Percentiles rank a stretch among this genome's conserved stretches.
Conservation (phyloP, 169 alveolate species). For the Plasmodium relictum region DNA sequence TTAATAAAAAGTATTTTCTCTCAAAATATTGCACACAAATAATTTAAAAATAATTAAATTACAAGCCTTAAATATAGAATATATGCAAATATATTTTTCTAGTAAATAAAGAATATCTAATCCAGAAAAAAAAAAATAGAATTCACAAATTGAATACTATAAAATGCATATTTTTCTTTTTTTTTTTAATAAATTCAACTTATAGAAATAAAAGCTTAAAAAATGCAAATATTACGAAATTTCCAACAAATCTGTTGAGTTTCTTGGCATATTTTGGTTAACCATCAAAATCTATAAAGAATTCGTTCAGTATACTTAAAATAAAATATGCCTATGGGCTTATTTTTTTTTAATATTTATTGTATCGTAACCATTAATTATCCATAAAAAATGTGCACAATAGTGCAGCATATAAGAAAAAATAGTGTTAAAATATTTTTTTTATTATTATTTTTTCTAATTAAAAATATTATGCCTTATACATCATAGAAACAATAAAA, state of each 20-base stretch:
- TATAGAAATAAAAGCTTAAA: neutral
- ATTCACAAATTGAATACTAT: conserved; percentile 8
- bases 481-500: no score
- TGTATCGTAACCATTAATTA: neutral
- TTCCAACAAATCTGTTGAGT: no score
- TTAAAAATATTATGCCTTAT: no score
- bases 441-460: no score
- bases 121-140: conserved; percentile 23
- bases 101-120: conserved; percentile 17
- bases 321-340: neutral
- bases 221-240: no score
- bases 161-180: conserved; percentile 21
- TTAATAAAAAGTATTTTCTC: conserved; percentile 37
- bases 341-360: neutral
- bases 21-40: conserved; percentile 29
- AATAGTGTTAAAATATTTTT: no score
- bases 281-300: neutral
- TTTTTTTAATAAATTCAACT: conserved; percentile 3
- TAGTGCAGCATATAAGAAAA: conserved; percentile 8
- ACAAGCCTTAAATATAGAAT: neutral
- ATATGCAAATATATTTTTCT: conserved; percentile 24
- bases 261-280: no score
- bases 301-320: neutral
- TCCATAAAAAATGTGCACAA: conserved; percentile 17
- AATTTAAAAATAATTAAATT: conserved; percentile 3